Base-by-base conservation (phyloP, 1,139 yeast species). In the Spencermartinsiella ligniputridi region DNA sequence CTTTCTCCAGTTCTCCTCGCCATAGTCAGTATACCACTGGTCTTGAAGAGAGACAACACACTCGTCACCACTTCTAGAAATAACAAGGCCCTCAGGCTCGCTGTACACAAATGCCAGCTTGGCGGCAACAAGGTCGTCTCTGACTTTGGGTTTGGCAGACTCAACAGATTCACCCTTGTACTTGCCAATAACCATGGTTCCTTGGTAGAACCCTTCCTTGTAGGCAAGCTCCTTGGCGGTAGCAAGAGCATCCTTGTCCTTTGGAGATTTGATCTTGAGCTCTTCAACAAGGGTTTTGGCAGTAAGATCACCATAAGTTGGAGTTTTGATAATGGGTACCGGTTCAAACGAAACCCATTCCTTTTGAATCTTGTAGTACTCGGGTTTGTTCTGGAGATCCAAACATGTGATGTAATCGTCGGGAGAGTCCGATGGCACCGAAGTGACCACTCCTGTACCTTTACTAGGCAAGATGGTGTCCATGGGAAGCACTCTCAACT, bases 401-500 rank as follows among this genome's bases (percentile, higher is more conserved):
- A 75, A 75, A 41, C 84, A 77, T 50, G 97, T 94, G 68, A 90
- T 80, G 63, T 63, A 92, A 73, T 92, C 98, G 71, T 94, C 99
- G 50, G 99, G 97, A 47, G 97, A 90, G 68, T 90, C 97, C 13
- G 96, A 84, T 53, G 98, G 98, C 53, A 90, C 98, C 73, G 97
- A 94, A 12, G 97, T 92, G 48, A 94, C 98, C 37, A 92, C 97
- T 72, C 97, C 98, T 42, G 98, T 94, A 76, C 98, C 98, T 73
- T 94, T 92, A 48, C 81, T 75, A 35, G 96, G 95, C 66, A 92
- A 75, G 48, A 94, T 92, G 30, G 97, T 88, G 69, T 92, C 97
- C 99, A 92, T 92, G 55, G 99, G 99, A 57, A 92, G 76, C 48
- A 94, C 84, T 61, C 94, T 78, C 56, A 92, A 73, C 58, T 85